A percentile compares a stretch with the other conserved stretches of the same genome.
Conservation (phyloP, 2,329 filamentous ascomycete species). For the Ambrosiella cleistominuta region DNA sequence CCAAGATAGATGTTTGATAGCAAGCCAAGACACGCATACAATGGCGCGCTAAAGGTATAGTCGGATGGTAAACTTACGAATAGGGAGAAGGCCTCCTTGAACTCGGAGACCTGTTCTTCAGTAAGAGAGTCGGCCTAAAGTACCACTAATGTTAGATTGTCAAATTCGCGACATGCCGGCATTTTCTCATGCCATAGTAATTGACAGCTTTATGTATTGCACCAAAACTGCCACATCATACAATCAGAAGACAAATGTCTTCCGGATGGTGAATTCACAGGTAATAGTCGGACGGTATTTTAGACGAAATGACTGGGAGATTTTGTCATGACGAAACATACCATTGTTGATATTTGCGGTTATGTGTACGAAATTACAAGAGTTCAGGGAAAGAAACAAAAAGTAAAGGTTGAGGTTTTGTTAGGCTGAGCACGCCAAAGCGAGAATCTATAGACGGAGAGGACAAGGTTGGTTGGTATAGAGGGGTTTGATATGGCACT, state of each 20-base stretch:
- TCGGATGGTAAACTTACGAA: slow-evolving; percentile 55
- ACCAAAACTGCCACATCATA: background rate
- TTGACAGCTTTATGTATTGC: background rate
- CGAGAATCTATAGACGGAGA: background rate
- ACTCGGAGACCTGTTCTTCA: slow-evolving; percentile 99
- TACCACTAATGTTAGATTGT: background rate
- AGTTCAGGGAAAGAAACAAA: slow-evolving; percentile 1
- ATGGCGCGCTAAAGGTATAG: background rate
- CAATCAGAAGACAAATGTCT: background rate
- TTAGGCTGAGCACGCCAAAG: slow-evolving; percentile 3
- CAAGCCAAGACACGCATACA: too few relatives aligned
- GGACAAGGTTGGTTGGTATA: background rate
- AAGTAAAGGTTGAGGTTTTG: slow-evolving; percentile 6
- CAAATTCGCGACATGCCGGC: background rate
- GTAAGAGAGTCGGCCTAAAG: slow-evolving; percentile 86
- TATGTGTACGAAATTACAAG: background rate
- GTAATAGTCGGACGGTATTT: background rate
- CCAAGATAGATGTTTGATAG: background rate
- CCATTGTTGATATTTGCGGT: slow-evolving; percentile 10
- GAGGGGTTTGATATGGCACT: background rate
- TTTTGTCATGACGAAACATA: background rate
- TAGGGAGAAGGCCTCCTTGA: slow-evolving; percentile 99
- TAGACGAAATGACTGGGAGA: background rate
- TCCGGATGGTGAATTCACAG: background rate
- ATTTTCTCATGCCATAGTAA: background rate